A percentile compares a stretch with the other conserved stretches of the same genome.
These are phyloP conservation scores for Lippia alba DNA, from an alignment of 305 asterid genomes.

Conservation along the genomic window DNA sequence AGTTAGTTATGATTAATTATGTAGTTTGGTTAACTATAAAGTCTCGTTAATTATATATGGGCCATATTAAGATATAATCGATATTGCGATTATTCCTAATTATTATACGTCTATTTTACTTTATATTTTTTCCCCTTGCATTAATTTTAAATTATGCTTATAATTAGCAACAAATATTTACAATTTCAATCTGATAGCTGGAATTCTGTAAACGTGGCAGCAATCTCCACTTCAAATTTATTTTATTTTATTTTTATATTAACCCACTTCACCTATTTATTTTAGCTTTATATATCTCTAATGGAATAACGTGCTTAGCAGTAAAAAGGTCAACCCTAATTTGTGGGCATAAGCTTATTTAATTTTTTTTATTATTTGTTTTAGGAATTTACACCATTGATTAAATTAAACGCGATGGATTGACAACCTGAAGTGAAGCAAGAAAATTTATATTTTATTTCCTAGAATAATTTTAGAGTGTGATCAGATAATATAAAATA, in stretches of 20 bases:
- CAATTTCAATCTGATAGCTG: slow-evolving; percentile 14
- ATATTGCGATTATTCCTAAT: no score
- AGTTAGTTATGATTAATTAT: no score
- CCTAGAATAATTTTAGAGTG: neutral
- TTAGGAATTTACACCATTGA: slow-evolving; percentile 27
- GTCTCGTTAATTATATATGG: no score
- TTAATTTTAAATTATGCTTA: no score
- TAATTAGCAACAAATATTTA: neutral
- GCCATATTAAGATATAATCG: no score
- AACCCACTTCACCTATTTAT: neutral
- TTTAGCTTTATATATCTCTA: neutral
- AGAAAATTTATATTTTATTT: neutral
- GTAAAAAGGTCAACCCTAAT: slow-evolving; percentile 44
- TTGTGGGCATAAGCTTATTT: slow-evolving; percentile 11
- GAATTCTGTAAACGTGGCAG: slow-evolving; percentile 33
- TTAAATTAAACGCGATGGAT: slow-evolving; percentile 1
- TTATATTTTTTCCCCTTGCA: no score
- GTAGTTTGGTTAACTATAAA: no score
- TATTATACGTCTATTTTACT: no score
- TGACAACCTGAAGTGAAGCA: slow-evolving; percentile 27
- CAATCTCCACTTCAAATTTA: slow-evolving; percentile 11
- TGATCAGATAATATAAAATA: slow-evolving; percentile 33
- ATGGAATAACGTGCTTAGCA: slow-evolving; percentile 41
- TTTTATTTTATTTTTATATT: neutral
- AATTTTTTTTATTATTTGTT: neutral